These are phyloP conservation scores for Penicillium flavigenum DNA, from an alignment of 495 filamentous ascomycete genomes.

Conservation along the genomic window DNA sequence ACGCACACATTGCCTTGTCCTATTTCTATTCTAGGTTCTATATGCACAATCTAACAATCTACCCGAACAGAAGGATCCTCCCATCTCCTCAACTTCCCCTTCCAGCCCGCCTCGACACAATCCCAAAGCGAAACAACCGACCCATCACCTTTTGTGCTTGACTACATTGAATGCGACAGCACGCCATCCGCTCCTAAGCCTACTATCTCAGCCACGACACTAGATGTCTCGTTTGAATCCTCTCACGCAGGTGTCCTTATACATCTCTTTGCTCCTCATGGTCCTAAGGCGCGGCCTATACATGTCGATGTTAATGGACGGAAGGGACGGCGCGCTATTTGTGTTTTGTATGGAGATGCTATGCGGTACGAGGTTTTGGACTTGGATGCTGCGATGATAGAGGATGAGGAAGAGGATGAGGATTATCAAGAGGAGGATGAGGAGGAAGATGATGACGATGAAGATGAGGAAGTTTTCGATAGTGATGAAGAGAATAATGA, in stretches of 20 bases:
- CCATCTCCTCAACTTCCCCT: conserved; percentile 43
- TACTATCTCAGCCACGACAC: conserved; percentile 15
- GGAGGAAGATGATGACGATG: conserved; percentile 9
- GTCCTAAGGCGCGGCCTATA: conserved; percentile 43
- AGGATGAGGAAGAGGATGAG: conserved; percentile 32
- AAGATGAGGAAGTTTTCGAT: conserved; percentile 6
- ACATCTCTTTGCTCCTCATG: conserved; percentile 38
- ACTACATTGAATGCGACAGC: conserved; percentile 20
- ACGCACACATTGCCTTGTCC: conserved; percentile 6
- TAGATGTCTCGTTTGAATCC: conserved; percentile 27
- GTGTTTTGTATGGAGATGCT: conserved; percentile 55
- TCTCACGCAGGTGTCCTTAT: conserved; percentile 21
- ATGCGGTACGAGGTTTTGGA: conserved; percentile 59
- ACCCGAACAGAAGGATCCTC: conserved; percentile 24
- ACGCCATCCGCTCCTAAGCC: conserved; percentile 16
- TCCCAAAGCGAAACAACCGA: conserved; percentile 4
- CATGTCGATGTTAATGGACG: conserved; percentile 55
- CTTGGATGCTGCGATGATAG: conserved; percentile 48
- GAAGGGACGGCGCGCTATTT: conserved; percentile 52
- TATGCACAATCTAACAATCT: conserved; percentile 9
- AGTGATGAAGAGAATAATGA: conserved; percentile 5
- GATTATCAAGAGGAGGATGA: conserved; percentile 21
- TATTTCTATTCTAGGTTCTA: conserved; percentile 11
- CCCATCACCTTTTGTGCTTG: conserved; percentile 15
- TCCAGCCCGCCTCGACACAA: conserved; percentile 24